These are phyloP conservation scores for Nakaseomyces uthaithaninus DNA, from an alignment of 1,139 yeast species.

Conservation along the genomic window DNA sequence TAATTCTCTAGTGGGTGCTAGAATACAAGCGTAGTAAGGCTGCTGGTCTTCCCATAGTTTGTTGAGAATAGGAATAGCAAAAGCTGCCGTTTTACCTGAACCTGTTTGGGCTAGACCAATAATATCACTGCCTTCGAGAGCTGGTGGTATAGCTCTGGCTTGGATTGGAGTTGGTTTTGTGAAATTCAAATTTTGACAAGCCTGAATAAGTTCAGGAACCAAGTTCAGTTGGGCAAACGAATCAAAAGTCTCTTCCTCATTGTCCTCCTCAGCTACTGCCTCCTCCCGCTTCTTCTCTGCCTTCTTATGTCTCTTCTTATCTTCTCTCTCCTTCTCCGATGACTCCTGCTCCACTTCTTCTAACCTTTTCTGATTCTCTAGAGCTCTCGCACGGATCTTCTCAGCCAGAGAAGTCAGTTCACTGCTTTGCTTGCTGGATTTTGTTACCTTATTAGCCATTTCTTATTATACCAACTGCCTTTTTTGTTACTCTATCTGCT, in stretches of 20 bases:
- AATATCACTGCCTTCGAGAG: slow-evolving; percentile 75
- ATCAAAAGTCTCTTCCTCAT: slow-evolving; percentile 26
- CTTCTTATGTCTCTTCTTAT: slow-evolving; percentile 2
- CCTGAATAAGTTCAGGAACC: slow-evolving; percentile 74
- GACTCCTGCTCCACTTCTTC: slow-evolving; percentile 10
- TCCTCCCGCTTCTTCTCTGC: slow-evolving; percentile 9
- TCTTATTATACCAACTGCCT: neutral
- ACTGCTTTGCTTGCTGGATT: slow-evolving; percentile 18
- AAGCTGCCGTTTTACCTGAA: slow-evolving; percentile 81
- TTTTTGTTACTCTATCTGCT: too few relatives aligned
- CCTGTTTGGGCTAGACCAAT: slow-evolving; percentile 82
- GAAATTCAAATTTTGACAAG: slow-evolving; percentile 61
- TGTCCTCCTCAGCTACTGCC: slow-evolving; percentile 19
- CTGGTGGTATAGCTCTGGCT: slow-evolving; percentile 84
- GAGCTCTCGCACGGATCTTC: slow-evolving; percentile 49
- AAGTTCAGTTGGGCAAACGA: slow-evolving; percentile 47
- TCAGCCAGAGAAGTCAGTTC: slow-evolving; percentile 33
- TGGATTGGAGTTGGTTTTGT: slow-evolving; percentile 85
- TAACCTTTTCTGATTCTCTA: slow-evolving; percentile 28
- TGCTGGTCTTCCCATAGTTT: slow-evolving; percentile 82
- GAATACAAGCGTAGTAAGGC: slow-evolving; percentile 79
- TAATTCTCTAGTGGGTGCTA: slow-evolving; percentile 95
- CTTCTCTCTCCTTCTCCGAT: slow-evolving; percentile 8
- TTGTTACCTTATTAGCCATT: slow-evolving; percentile 20
- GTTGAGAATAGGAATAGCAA: slow-evolving; percentile 84